phyloP scores from a whole-genome alignment of 495 filamentous ascomycete genomes.

The Neurospora discreta region DNA sequence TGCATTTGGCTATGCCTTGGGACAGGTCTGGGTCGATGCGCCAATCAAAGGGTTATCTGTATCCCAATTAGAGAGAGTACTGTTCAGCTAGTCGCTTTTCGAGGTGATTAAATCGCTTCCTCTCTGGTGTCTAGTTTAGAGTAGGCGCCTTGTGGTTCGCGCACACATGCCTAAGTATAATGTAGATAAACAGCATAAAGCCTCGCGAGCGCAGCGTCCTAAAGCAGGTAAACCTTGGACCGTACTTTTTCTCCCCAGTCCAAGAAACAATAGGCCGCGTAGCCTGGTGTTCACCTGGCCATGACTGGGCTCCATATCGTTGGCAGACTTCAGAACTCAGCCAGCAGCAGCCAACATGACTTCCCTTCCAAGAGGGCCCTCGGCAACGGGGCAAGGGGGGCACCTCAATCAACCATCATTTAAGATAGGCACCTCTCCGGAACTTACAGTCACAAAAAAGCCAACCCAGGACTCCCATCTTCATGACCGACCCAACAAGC shows the following conservation, averaged over 20 bases:
- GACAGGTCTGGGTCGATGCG: not conserved
- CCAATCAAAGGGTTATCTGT: not conserved
- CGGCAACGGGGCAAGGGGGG: not conserved
- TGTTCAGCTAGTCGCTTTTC: not conserved
- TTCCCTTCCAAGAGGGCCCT: not conserved
- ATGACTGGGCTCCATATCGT: not conserved
- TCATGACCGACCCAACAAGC: not conserved
- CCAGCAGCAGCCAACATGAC: not conserved
- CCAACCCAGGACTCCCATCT: not conserved
- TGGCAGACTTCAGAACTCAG: not conserved
- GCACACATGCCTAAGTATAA: not conserved
- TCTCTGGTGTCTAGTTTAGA: not conserved
- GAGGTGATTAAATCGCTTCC: not conserved
- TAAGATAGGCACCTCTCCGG: not conserved
- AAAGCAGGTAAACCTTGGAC: not conserved
- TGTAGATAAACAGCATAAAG: not conserved
- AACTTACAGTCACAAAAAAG: conserved; percentile 1
- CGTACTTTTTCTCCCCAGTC: not conserved
- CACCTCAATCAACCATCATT: not conserved
- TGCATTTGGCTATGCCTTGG: not conserved
- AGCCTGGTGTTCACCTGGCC: not conserved
- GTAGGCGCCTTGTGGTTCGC: not conserved
- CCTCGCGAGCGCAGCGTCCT: not conserved
- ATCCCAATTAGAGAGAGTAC: not conserved
- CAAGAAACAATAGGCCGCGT: not conserved